Conservation (phyloP, 2,329 filamentous ascomycete species). For the Aspergillus fumigatiaffinis region DNA sequence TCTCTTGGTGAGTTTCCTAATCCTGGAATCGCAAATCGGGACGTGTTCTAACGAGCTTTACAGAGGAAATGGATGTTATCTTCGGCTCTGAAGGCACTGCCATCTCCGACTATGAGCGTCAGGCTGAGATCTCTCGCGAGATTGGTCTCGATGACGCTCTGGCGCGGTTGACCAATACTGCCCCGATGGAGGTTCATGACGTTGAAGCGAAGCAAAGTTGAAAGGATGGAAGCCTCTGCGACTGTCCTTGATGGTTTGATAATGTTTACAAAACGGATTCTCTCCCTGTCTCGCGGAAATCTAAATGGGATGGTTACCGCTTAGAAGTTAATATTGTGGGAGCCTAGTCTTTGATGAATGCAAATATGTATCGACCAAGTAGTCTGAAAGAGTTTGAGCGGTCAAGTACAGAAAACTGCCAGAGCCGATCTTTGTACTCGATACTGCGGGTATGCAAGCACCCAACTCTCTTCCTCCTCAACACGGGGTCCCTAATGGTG, state of each 20-base stretch:
- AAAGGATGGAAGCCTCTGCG: not conserved
- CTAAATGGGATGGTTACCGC: too few species aligned
- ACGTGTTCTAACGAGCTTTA: not conserved
- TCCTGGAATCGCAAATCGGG: not conserved
- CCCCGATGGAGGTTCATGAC: not conserved
- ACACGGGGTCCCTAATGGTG: not conserved
- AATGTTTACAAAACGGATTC: not conserved
- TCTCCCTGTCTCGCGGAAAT: too few species aligned
- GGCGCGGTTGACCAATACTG: conserved; percentile 2
- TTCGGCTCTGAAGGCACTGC: conserved; percentile 66
- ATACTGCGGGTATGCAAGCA: not conserved
- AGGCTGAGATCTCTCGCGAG: conserved; percentile 66
- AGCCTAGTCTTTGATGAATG: not conserved
- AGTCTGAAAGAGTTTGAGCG: not conserved
- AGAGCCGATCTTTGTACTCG: not conserved
- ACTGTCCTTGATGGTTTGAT: not conserved
- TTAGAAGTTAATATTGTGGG: not conserved
- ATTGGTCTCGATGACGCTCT: conserved; percentile 52
- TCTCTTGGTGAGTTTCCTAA: not conserved
- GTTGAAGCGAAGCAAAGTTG: not conserved
- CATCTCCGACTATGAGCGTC: conserved; percentile 63
- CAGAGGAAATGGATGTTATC: conserved; percentile 59
- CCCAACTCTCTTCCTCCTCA: not conserved
- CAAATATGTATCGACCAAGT: not conserved
- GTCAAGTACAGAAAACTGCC: not conserved